Evolutionary conservation across 169 alveolate species (phyloP).

Genomic region (Plasmodium falciparum): DNA sequence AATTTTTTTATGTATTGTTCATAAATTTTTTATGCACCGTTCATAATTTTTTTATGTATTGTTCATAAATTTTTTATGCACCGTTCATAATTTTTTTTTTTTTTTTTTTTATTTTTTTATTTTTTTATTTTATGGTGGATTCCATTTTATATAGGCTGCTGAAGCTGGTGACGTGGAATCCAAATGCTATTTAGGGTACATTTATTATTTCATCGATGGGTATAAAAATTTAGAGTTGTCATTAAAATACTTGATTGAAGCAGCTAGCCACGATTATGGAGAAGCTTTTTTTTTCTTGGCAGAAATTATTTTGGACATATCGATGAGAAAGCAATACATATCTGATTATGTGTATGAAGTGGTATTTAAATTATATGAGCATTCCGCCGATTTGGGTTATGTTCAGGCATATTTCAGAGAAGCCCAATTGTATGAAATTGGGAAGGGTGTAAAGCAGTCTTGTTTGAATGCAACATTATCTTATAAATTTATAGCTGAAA

Average conservation of each 20-base stretch:
- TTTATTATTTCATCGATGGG: conserved; percentile 62
- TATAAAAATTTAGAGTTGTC: conserved; percentile 30
- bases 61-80: not conserved
- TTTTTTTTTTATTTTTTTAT: no score
- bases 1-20: no score
- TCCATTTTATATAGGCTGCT: conserved; percentile 41
- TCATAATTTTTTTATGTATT: not conserved
- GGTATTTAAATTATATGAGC: conserved; percentile 69
- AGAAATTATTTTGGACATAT: conserved; percentile 64
- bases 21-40: no score
- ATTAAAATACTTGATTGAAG: conserved; percentile 51
- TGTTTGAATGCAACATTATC: conserved; percentile 72
- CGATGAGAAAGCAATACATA: conserved; percentile 29
- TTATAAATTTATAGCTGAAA: conserved; percentile 67
- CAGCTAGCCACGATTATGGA: conserved; percentile 77
- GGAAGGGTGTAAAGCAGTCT: conserved; percentile 68
- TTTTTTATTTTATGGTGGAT: not conserved
- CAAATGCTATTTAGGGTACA: conserved; percentile 72
- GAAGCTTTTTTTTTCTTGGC: conserved; percentile 76
- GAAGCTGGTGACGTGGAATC: conserved; percentile 76
- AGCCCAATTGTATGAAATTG: conserved; percentile 75
- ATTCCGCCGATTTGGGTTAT: conserved; percentile 75
- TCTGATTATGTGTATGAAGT: conserved; percentile 39
- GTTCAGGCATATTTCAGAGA: conserved; percentile 75
- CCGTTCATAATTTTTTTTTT: not conserved